These are phyloP conservation scores for Leccinum boreale DNA, from an alignment of 768 basidiomycete species.

Conservation along the genomic window DNA sequence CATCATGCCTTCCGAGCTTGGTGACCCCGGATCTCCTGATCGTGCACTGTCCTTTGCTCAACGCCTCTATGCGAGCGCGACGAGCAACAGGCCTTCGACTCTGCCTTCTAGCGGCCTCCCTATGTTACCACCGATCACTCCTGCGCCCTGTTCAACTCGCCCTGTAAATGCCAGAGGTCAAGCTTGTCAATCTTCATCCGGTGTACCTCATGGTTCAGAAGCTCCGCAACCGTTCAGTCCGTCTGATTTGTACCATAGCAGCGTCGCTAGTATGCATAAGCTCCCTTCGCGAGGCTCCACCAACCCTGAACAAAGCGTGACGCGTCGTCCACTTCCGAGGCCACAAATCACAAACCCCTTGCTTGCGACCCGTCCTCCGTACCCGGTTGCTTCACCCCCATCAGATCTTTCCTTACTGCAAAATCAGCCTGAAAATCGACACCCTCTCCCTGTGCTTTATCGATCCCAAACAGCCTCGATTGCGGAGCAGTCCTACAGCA, in stretches of 20 bases:
- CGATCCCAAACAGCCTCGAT: not conserved
- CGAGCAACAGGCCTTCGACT: conserved; percentile 16
- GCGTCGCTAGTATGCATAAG: conserved; percentile 3
- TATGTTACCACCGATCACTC: conserved; percentile 3
- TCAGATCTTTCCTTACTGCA: not conserved
- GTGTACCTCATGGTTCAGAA: not conserved
- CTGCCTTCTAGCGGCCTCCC: conserved; percentile 3
- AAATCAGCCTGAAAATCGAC: not conserved
- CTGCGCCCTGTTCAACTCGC: not conserved
- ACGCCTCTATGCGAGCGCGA: conserved; percentile 42
- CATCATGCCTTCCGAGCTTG: not conserved
- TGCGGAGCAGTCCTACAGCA: not conserved
- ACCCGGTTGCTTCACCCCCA: not conserved
- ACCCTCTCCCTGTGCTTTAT: not conserved
- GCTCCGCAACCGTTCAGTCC: conserved; percentile 3
- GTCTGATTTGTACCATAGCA: conserved; percentile 18
- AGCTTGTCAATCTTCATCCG: not conserved
- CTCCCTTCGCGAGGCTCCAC: conserved; percentile 3
- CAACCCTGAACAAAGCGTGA: not conserved
- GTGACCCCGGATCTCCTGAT: conserved; percentile 4
- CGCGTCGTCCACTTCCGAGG: conserved; percentile 3
- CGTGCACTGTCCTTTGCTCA: conserved; percentile 36
- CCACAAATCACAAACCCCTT: not conserved
- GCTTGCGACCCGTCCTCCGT: not conserved
- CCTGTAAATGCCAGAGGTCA: not conserved